Evolutionary conservation across 257 asterid genomes (phyloP).

Genomic region (Solanum clarkiae): DNA sequence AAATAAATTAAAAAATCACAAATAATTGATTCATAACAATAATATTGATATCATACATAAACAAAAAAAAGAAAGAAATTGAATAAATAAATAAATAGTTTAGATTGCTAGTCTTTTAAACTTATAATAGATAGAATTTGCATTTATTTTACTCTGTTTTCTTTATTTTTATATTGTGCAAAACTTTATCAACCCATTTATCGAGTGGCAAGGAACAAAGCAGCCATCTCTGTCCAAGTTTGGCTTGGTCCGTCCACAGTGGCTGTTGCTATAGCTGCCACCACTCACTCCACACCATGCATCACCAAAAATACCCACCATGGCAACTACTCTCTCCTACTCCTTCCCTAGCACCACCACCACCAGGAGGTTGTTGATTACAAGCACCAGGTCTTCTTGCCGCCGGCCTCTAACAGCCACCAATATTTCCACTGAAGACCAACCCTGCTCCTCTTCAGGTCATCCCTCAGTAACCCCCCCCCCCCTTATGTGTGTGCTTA

Average conservation of each 20-base stretch:
- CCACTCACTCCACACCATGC: not conserved
- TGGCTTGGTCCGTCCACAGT: not conserved
- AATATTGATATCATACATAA: too few relatives aligned
- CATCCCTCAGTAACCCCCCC: not conserved
- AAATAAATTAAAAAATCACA: too few relatives aligned
- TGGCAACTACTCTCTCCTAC: not conserved
- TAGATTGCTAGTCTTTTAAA: too few relatives aligned
- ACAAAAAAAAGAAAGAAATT: too few relatives aligned
- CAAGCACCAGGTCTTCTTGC: not conserved
- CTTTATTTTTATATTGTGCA: too few relatives aligned
- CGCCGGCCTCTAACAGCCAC: not conserved
- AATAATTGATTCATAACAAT: too few relatives aligned
- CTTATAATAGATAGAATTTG: too few relatives aligned
- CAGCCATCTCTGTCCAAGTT: not conserved
- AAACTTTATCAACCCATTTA: not conserved
- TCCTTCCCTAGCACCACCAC: not conserved
- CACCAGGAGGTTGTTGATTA: not conserved
- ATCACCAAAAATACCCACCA: not conserved
- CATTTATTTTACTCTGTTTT: too few relatives aligned
- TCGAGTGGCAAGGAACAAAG: not conserved
- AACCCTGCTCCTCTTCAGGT: constrained; percentile 6
- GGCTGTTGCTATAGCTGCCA: not conserved
- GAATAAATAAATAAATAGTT: too few relatives aligned
- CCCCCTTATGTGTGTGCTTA: not conserved
- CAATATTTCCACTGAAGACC: not conserved